Evolutionary conservation across 192 early-diverging fungal species (phyloP).

Genomic region (Coemansia sp.): DNA sequence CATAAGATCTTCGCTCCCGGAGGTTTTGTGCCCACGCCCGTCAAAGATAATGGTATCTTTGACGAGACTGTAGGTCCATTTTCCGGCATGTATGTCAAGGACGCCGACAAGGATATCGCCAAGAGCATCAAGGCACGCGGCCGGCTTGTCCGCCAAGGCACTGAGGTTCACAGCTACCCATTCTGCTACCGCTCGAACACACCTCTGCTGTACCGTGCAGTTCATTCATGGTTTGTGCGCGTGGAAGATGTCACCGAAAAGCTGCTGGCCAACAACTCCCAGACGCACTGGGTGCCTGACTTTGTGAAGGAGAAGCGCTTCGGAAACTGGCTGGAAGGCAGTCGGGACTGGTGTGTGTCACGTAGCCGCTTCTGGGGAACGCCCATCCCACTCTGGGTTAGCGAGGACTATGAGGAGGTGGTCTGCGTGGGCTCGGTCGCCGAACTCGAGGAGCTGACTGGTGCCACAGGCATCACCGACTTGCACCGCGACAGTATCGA

Average conservation of each 20-base stretch:
- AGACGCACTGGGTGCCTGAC: constrained; percentile 94
- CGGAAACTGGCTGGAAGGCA: constrained; percentile 94
- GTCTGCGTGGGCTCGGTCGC: constrained; percentile 89
- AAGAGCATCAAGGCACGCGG: constrained; percentile 84
- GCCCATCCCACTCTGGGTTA: constrained; percentile 98
- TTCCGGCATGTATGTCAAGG: constrained; percentile 87
- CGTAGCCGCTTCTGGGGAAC: constrained; percentile 99
- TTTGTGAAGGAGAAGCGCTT: constrained; percentile 98
- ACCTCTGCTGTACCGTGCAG: constrained; percentile 94
- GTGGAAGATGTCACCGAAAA: constrained; percentile 82
- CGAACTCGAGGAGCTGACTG: constrained; percentile 88
- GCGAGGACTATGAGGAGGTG: constrained; percentile 86
- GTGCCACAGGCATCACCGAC: constrained; percentile 83
- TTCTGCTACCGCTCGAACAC: constrained; percentile 99
- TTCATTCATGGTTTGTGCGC: constrained; percentile 97
- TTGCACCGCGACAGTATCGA: constrained; percentile 98
- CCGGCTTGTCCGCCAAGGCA: constrained; percentile 89
- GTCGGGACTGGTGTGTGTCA: constrained; percentile 98
- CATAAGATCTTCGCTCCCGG: constrained; percentile 80
- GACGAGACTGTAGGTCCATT: constrained; percentile 78
- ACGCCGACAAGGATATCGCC: constrained; percentile 96
- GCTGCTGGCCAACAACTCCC: constrained; percentile 83
- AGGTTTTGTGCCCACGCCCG: constrained; percentile 86
- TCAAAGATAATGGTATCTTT: constrained; percentile 84
- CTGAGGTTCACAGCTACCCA: constrained; percentile 91